Conservation (phyloP, 2,329 filamentous ascomycete species). For the Colletotrichum abscissum region DNA sequence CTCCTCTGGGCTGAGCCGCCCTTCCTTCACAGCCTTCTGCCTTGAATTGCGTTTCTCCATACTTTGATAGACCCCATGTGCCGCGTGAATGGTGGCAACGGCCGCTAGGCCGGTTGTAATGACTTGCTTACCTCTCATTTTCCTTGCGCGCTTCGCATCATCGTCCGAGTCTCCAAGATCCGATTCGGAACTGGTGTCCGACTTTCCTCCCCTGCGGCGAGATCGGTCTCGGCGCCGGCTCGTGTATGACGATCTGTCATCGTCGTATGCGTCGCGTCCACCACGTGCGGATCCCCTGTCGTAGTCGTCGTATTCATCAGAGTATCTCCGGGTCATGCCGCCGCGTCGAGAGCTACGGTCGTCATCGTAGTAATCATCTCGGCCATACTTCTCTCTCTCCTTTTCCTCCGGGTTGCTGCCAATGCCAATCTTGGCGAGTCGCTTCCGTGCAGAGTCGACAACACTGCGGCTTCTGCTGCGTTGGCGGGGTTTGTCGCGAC, state of each 20-base stretch:
- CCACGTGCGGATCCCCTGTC: slow-evolving; percentile 53
- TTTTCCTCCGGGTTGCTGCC: slow-evolving; percentile 60
- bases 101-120: slow-evolving; percentile 67
- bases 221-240: slow-evolving; percentile 52
- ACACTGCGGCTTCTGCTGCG: slow-evolving; percentile 72
- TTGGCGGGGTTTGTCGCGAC: slow-evolving; percentile 37
- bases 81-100: slow-evolving; percentile 70
- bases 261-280: slow-evolving; percentile 54
- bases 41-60: slow-evolving; percentile 66
- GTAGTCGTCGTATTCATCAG: slow-evolving; percentile 59
- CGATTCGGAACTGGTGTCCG: slow-evolving; percentile 62
- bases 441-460: slow-evolving; percentile 70
- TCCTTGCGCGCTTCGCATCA: slow-evolving; percentile 64
- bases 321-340: slow-evolving; percentile 50
- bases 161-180: slow-evolving; percentile 69
- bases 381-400: slow-evolving; percentile 46
- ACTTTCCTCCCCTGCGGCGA: slow-evolving; percentile 51
- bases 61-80: slow-evolving; percentile 68
- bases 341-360: slow-evolving; percentile 50
- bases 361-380: slow-evolving; percentile 59
- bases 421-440: slow-evolving; percentile 70
- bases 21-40: slow-evolving; percentile 65
- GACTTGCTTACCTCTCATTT: slow-evolving; percentile 72
- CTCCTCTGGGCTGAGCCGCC: slow-evolving; percentile 60
- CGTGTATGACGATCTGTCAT: slow-evolving; percentile 55